Evolutionary conservation across 257 asterid species (phyloP).

Genomic region (Plantago ovata): DNA sequence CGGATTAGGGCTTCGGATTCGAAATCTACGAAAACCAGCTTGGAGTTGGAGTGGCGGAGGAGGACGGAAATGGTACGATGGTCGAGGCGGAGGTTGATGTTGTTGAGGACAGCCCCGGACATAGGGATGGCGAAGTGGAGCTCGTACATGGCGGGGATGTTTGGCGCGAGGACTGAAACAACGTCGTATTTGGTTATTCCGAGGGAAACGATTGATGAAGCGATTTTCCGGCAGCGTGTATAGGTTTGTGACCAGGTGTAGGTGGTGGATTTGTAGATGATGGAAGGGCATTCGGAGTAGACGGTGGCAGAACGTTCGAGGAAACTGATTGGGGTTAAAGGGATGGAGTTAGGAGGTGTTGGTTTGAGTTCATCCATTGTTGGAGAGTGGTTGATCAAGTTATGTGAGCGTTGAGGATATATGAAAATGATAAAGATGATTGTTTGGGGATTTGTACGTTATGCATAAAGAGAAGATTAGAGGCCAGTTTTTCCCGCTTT

Average conservation of each 20-base stretch:
- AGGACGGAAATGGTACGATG: constrained; percentile 57
- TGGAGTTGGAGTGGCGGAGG: constrained; percentile 54
- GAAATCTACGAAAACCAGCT: constrained; percentile 53
- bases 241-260: constrained; percentile 64
- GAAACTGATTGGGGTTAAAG: constrained; percentile 55
- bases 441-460: too few species aligned
- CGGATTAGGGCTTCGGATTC: constrained; percentile 35
- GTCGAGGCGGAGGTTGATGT: constrained; percentile 67
- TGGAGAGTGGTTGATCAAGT: neutral
- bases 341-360: constrained; percentile 46
- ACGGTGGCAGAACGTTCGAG: constrained; percentile 54
- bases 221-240: constrained; percentile 42
- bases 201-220: constrained; percentile 45
- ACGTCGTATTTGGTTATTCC: constrained; percentile 58
- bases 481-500: too few species aligned
- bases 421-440: neutral
- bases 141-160: constrained; percentile 77
- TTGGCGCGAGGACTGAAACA: constrained; percentile 65
- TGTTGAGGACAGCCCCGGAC: constrained; percentile 71
- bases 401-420: neutral
- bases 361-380: constrained; percentile 40
- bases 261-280: constrained; percentile 36
- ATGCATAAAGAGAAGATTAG: too few species aligned
- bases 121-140: constrained; percentile 72
- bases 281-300: constrained; percentile 56